Percentiles rank a stretch among this genome's conserved stretches.
phyloP scores from a whole-genome alignment of 768 basidiomycete genomes.

The Daedaleopsis nitida region DNA sequence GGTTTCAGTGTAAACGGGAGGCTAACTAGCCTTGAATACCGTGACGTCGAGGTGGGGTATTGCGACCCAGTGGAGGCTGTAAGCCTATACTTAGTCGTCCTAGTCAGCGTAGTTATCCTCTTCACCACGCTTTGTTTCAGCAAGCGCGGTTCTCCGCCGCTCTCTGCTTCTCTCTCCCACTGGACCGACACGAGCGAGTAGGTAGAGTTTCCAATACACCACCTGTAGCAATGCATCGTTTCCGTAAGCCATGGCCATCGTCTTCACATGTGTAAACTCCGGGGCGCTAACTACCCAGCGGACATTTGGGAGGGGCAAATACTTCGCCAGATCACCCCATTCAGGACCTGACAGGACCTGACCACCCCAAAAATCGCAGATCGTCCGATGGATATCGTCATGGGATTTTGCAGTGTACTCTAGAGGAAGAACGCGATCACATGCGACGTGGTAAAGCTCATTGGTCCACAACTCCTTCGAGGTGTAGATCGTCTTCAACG shows the following conservation, averaged over 20 bases:
- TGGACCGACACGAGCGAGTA: slow-evolving; percentile 4
- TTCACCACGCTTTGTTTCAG: no score
- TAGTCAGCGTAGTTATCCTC: no score
- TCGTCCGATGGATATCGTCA: neutral
- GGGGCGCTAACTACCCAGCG: slow-evolving; percentile 3
- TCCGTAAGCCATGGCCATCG: slow-evolving; percentile 4
- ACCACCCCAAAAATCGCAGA: neutral
- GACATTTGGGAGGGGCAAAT: neutral
- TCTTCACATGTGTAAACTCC: neutral
- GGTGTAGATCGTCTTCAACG: slow-evolving; percentile 3
- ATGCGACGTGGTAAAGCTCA: neutral
- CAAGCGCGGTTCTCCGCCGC: no score
- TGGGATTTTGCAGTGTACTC: neutral
- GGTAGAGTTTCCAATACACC: slow-evolving; percentile 7
- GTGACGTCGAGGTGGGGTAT: no score
- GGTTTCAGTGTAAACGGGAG: no score
- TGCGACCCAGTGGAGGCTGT: no score
- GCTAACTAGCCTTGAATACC: no score
- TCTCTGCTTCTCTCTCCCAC: neutral
- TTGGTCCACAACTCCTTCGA: neutral
- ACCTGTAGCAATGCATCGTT: slow-evolving; percentile 1
- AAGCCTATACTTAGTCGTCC: no score
- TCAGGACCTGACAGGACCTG: neutral
- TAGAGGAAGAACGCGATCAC: neutral
- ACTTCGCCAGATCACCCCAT: no score